phyloP scores from a whole-genome alignment of 169 alveolate genomes.

The Eimeria sp. region DNA sequence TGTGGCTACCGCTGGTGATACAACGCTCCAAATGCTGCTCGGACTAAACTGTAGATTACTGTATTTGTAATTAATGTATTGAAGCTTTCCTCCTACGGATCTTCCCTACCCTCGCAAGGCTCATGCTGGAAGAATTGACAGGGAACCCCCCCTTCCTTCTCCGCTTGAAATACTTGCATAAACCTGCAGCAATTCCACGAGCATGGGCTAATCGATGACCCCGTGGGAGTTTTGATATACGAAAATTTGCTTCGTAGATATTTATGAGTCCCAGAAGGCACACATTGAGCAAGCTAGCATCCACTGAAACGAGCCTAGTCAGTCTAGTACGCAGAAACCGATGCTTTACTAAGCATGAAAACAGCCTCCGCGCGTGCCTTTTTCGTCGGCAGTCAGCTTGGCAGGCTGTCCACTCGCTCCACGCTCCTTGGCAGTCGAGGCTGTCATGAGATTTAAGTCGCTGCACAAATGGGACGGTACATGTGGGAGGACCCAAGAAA shows the following conservation, averaged over 20 bases:
- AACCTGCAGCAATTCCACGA: slow-evolving; percentile 7
- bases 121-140: slow-evolving; percentile 63
- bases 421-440: slow-evolving; percentile 74
- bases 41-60: not conserved
- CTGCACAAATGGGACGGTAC: slow-evolving; percentile 39
- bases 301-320: not conserved
- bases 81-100: not conserved
- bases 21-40: not conserved
- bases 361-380: not conserved
- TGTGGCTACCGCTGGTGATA: not conserved
- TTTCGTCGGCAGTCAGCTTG: slow-evolving; percentile 70
- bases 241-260: not conserved
- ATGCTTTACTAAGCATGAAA: not conserved
- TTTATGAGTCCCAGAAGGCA: not conserved
- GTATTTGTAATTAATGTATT: not conserved
- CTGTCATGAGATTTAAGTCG: slow-evolving; percentile 37
- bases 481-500: slow-evolving; percentile 31
- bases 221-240: not conserved
- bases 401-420: slow-evolving; percentile 80
- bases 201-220: not conserved
- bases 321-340: not conserved
- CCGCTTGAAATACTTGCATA: slow-evolving; percentile 50
- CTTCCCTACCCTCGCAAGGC: slow-evolving; percentile 31
- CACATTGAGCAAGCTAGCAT: not conserved
- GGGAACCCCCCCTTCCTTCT: slow-evolving; percentile 76